Percentiles rank a stretch among this genome's conserved stretches.
These are phyloP conservation scores for Starmerella floricola DNA, from an alignment of 805 yeast genomes.

Conservation along the genomic window DNA sequence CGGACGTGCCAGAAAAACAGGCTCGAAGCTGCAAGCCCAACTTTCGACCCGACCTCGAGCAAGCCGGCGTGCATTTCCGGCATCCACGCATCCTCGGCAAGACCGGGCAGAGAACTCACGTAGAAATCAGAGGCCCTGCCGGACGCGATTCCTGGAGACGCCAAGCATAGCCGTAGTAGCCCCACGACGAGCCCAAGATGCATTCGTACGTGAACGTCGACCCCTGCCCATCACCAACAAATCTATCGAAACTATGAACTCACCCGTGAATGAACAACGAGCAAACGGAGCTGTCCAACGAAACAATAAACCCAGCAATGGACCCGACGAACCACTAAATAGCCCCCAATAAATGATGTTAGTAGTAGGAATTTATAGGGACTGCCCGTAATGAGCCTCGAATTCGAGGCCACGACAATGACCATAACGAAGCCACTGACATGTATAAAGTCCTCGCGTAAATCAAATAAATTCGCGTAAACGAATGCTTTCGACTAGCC, in stretches of 20 bases:
- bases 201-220: background rate
- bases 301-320: background rate
- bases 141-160: slow-evolving; percentile 5
- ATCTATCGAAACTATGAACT: too few species aligned
- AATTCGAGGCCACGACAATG: too few species aligned
- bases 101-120: slow-evolving; percentile 29
- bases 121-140: slow-evolving; percentile 19
- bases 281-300: too few species aligned
- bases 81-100: slow-evolving; percentile 19
- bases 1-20: slow-evolving; percentile 70
- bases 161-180: background rate
- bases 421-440: too few species aligned
- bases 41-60: slow-evolving; percentile 42
- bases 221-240: too few species aligned
- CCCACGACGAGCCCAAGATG: background rate
- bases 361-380: too few species aligned
- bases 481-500: too few species aligned
- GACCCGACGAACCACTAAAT: background rate
- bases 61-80: slow-evolving; percentile 47
- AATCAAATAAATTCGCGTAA: too few species aligned
- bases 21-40: slow-evolving; percentile 34
- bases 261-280: too few species aligned
- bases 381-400: too few species aligned
- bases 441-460: too few species aligned
- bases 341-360: too few species aligned